Evolutionary conservation across 2,329 filamentous ascomycete genomes (phyloP), one percentile per base, ranked within the genome.

Genomic region (Byssoonygena ceratinophila): DNA sequence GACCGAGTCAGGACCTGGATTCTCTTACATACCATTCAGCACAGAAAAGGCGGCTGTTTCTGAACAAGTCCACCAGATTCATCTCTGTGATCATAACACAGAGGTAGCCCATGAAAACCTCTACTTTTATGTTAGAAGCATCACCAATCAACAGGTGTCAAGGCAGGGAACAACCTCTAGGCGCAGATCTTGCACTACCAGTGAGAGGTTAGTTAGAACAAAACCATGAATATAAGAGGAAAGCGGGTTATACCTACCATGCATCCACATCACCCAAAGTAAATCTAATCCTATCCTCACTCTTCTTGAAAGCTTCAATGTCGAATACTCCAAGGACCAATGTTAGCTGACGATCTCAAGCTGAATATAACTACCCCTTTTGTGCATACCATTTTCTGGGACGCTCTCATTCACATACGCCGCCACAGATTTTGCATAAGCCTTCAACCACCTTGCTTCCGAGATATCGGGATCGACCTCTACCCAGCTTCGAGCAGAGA

Each of bases 351-450:
- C 14, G n/a, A 8, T 22, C 16, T 27, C 18, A 20, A 2, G 4
- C 16, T 2, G 3, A 5, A 34, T 22, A 11, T 41, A n/a, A n/a
- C n/a, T n/a, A n/a, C n/a, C n/a, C 39, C 31, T 20, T 27, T 25
- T 16, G 1, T 12, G 55, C 59, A 14, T 63, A 59, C 66, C 59
- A 27, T 61, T 63, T 25, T 64, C 59, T 0, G 67, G 65, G 51
- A 74, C 75, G 0, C 66, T 58, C 0, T 70, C 73, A 48, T 77
- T 77, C 54, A 76, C 63, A 40, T 72, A 69, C 54, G 65, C 70
- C 4, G 64, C 70, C 52, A 72, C 58, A 1, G 68, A 65, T 36
- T 67, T 63, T 0, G 74, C 70, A 55, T 71, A 70, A 1, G 61
- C 64, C 34, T 72, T 66, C 8, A 78, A 64, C 63, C 71, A 73